phyloP scores from a whole-genome alignment of 2,329 filamentous ascomycete species.

The Byssochlamys sp. region DNA sequence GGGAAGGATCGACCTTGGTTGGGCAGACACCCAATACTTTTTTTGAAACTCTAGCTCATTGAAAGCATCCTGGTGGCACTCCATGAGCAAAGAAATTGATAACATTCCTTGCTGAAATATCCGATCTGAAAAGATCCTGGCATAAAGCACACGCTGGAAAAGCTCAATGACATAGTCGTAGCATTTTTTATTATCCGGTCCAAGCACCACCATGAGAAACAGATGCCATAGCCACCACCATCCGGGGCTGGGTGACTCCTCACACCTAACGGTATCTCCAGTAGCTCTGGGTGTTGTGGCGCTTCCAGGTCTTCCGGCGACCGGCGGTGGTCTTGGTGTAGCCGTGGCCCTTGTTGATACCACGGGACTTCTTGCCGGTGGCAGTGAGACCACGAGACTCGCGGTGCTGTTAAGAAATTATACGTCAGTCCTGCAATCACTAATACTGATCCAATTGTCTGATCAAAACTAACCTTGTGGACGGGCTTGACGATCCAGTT shows the following conservation, averaged over 20 bases:
- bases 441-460: background rate
- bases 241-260: slow-evolving; percentile 18
- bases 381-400: slow-evolving; percentile 93
- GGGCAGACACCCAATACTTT: background rate
- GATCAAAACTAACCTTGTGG: slow-evolving; percentile 59
- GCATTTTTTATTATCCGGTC: slow-evolving; percentile 10
- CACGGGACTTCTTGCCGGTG: slow-evolving; percentile 98
- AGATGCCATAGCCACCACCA: slow-evolving; percentile 20
- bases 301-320: slow-evolving; percentile 99
- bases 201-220: slow-evolving; percentile 23
- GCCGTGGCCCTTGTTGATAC: slow-evolving; percentile 97
- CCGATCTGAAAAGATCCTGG: slow-evolving; percentile 26
- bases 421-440: slow-evolving; percentile 13
- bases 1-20: background rate
- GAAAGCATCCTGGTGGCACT: slow-evolving; percentile 4
- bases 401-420: slow-evolving; percentile 58
- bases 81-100: slow-evolving; percentile 22
- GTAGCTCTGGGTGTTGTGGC: slow-evolving; percentile 97
- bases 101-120: slow-evolving; percentile 23
- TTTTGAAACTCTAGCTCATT: slow-evolving; percentile 14
- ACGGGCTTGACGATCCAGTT: slow-evolving; percentile 99
- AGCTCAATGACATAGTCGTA: slow-evolving; percentile 19
- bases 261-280: slow-evolving; percentile 79
- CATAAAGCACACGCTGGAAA: slow-evolving; percentile 26
- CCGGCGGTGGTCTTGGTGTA: slow-evolving; percentile 98